Percentiles rank a stretch among this genome's conserved stretches.
Evolutionary conservation across 306 rosid genomes (phyloP).

Genomic region (Acmispon strigosus): DNA sequence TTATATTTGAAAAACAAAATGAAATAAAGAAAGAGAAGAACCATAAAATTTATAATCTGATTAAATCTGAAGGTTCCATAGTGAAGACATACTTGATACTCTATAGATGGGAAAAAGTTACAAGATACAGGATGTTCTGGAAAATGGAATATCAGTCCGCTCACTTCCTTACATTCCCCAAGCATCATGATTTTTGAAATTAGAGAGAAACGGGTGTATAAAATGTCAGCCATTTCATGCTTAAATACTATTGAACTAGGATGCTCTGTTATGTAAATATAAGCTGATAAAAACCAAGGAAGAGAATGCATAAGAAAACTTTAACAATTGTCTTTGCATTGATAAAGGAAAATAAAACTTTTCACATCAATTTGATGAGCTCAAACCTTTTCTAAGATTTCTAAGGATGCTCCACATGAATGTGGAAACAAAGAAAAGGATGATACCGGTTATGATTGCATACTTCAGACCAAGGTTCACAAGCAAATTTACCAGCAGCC

Average conservation of each 20-base stretch:
- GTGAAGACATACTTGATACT: not conserved
- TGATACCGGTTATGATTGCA: conserved; percentile 58
- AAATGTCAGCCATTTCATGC: not conserved
- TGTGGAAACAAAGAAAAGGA: conserved; percentile 78
- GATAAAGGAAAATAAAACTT: not conserved
- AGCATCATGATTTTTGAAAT: not conserved
- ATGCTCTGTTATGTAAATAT: conserved; percentile 3
- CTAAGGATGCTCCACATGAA: conserved; percentile 92
- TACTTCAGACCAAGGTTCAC: conserved; percentile 89
- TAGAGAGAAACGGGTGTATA: not conserved
- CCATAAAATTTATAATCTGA: not conserved
- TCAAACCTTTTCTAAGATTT: conserved; percentile 36
- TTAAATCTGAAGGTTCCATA: not conserved
- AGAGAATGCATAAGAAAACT: conserved; percentile 4
- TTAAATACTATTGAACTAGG: not conserved
- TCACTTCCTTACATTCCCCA: not conserved
- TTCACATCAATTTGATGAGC: conserved; percentile 33
- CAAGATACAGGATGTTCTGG: not conserved
- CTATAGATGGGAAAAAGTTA: not conserved
- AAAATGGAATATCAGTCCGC: not conserved
- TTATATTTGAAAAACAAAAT: not conserved
- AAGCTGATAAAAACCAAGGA: not conserved
- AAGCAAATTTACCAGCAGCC: conserved; percentile 78
- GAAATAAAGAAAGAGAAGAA: not conserved
- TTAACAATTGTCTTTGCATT: not conserved